These are phyloP conservation scores for Gamsiella multidivaricata DNA, from an alignment of 192 early-diverging fungal genomes.

Conservation along the genomic window DNA sequence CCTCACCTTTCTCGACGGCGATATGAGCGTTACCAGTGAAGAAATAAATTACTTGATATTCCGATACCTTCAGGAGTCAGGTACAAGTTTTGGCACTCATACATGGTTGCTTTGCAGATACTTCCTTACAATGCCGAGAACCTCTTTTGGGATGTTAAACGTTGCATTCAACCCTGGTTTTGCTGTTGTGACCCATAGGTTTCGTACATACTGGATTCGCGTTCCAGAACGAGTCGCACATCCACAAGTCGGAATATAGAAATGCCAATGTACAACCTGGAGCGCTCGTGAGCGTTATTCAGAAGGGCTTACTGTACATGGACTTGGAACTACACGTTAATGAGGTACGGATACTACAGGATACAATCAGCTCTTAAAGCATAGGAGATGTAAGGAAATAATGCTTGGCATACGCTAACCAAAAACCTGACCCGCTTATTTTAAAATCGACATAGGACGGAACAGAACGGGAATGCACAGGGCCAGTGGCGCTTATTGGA, in stretches of 20 bases:
- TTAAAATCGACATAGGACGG: conserved; percentile 88
- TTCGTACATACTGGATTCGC: conserved; percentile 88
- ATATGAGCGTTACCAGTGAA: conserved; percentile 83
- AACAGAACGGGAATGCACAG: conserved; percentile 74
- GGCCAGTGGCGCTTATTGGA: conserved; percentile 74
- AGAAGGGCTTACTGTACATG: conserved; percentile 92
- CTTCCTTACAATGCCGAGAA: no score
- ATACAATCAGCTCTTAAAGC: no score
- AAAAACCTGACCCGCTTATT: no score
- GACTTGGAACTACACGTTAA: conserved; percentile 91
- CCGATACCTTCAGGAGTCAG: conserved; percentile 89
- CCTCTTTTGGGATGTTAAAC: no score
- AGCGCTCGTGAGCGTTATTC: conserved; percentile 84
- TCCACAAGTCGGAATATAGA: conserved; percentile 69
- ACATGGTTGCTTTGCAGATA: no score
- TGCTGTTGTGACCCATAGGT: no score
- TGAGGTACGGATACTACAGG: conserved; percentile 63
- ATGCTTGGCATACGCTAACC: no score
- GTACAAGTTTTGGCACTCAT: no score
- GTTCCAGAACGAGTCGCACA: conserved; percentile 87
- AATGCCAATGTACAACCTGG: conserved; percentile 82
- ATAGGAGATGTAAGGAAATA: no score
- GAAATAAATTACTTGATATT: conserved; percentile 91
- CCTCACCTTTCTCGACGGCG: no score
- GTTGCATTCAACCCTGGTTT: no score